Conservation (phyloP, 2,329 filamentous ascomycete genomes). For the Pseudopyricularia cyperi region DNA sequence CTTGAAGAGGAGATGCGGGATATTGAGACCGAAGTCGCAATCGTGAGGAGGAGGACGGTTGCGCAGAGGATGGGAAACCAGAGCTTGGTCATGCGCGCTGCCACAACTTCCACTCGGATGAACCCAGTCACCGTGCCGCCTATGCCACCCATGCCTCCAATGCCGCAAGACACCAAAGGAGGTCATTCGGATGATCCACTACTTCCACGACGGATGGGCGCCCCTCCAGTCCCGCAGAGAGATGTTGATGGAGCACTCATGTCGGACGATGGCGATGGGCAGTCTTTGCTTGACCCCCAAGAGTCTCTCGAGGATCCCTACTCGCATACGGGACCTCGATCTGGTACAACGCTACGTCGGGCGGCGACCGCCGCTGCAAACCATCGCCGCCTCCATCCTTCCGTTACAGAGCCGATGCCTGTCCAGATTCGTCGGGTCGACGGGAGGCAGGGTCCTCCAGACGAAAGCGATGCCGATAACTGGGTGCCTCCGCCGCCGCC, state of each 20-base stretch:
- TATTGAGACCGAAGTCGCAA: slow-evolving; percentile 65
- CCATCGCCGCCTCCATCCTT: slow-evolving; percentile 53
- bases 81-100: slow-evolving; percentile 32
- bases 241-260: not conserved
- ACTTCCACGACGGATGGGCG: slow-evolving; percentile 33
- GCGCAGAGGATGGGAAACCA: slow-evolving; percentile 43
- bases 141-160: not conserved
- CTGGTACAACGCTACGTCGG: slow-evolving; percentile 55
- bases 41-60: slow-evolving; percentile 62
- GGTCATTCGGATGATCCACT: slow-evolving; percentile 37
- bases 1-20: slow-evolving; percentile 63
- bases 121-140: slow-evolving; percentile 9
- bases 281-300: slow-evolving; percentile 38
- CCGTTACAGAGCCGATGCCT: slow-evolving; percentile 36
- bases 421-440: slow-evolving; percentile 57
- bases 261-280: slow-evolving; percentile 27
- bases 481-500: slow-evolving; percentile 80
- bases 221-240: slow-evolving; percentile 10
- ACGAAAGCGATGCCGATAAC: slow-evolving; percentile 79
- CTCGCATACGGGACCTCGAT: slow-evolving; percentile 58
- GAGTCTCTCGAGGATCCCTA: slow-evolving; percentile 60
- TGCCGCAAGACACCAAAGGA: slow-evolving; percentile 6
- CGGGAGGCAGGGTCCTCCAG: slow-evolving; percentile 58
- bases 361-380: slow-evolving; percentile 66
- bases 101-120: slow-evolving; percentile 26